Conservation (phyloP, 2,329 filamentous ascomycete species). For the Aspergillus sp. region DNA sequence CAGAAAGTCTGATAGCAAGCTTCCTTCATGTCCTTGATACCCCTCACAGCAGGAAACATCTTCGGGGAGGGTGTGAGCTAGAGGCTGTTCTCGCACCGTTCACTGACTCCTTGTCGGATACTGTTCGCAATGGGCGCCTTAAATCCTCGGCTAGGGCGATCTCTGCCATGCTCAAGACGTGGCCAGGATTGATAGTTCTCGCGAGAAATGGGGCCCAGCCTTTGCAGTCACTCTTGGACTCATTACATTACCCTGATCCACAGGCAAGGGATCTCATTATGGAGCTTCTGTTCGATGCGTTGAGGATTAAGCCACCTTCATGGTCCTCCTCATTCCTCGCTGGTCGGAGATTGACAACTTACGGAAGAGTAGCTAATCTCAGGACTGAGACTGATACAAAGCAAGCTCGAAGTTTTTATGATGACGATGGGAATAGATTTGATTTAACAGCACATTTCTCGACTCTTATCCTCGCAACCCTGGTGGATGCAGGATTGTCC, state of each 20-base stretch:
- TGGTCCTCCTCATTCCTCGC: constrained; percentile 97
- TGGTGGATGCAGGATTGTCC: constrained; percentile 78
- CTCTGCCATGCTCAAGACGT: constrained; percentile 84
- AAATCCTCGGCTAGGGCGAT: constrained; percentile 93
- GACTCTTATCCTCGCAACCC: constrained; percentile 78
- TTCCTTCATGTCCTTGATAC: constrained; percentile 88
- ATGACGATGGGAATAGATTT: constrained; percentile 63
- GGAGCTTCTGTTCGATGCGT: constrained; percentile 78
- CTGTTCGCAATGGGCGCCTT: constrained; percentile 63
- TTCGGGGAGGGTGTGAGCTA: constrained; percentile 86
- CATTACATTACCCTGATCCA: constrained; percentile 60
- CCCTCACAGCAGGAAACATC: constrained; percentile 74
- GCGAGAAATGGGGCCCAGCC: constrained; percentile 86
- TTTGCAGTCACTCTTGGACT: constrained; percentile 74
- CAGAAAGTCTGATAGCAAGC: constrained; percentile 83
- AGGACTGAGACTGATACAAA: constrained; percentile 62
- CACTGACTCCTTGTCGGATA: constrained; percentile 70
- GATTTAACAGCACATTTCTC: constrained; percentile 95
- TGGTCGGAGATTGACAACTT: constrained; percentile 88
- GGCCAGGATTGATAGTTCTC: constrained; percentile 86
- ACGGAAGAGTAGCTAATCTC: constrained; percentile 87
- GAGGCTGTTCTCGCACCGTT: constrained; percentile 90
- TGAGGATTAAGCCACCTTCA: constrained; percentile 88
- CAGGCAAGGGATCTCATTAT: constrained; percentile 73
- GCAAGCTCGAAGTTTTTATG: constrained; percentile 58